Base-by-base conservation (phyloP, 2,329 filamentous ascomycete genomes). In the Sporothrix brasiliensis region DNA sequence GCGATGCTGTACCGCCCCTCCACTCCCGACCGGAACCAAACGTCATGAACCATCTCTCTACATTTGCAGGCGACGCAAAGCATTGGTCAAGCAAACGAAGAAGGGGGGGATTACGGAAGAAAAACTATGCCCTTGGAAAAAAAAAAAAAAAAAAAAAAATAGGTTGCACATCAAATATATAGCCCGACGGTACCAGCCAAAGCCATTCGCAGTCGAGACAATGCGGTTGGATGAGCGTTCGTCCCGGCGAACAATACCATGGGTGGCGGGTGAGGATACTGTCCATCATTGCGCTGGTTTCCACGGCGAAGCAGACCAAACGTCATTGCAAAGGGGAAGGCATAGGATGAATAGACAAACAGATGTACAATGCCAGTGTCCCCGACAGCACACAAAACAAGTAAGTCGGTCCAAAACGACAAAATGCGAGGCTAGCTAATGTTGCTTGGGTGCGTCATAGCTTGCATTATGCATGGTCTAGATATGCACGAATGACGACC, bases 161-260 rank as follows among this genome's bases (percentile, higher is more conserved):
- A 34, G 34, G 39, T 39, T 14, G 13, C 21, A 63, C 52, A 54
- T 11, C 58, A 47, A n/a, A 47, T 47, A 47, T 27, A 27, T 47
- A 63, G 21, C 39, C 58, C 39, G n/a, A 39, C 13, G 5, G 58
- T n/a, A 44, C 19, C 34, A 54, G 47, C 7, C 27, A 67, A 16
- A 11, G 19, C 49, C 49, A 53, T 54, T 34, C 65, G 27, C 27
- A 54, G 49, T 67, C 50, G 27, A 53, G 34, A 13, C 47, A 67
- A 67, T 54, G 50, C 49, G 13, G 65, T 34, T 67, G 58, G 34
- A 66, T 67, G 27, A 67, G 58, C 50, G 65, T 41, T 44, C 49
- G n/a, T 67, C 50, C 65, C 65, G n/a, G 63, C 13, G 21, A 54
- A 41, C 49, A 44, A 67, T 9, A 67, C 34, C 50, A 67, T 27